Base-by-base conservation (phyloP, 2,329 filamentous ascomycete genomes). In the Teratosphaeria nubilosa region DNA sequence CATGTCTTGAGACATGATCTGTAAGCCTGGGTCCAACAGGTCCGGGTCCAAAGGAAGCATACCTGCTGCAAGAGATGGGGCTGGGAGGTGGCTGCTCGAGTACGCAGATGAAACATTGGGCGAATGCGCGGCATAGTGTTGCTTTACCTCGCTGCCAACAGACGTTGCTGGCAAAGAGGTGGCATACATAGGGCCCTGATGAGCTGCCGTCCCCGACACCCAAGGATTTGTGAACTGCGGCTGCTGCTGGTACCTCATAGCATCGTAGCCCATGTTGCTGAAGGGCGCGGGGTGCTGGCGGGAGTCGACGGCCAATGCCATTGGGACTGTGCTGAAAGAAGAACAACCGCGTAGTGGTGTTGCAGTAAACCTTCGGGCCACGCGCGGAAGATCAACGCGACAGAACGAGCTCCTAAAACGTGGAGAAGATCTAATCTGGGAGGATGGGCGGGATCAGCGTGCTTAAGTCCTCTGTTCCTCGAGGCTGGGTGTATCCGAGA, bases 241-340 rank as follows among this genome's bases (percentile, higher is more conserved):
- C 60, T 79, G 75, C 60, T 79, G 75, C 60, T 78, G 75, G 75
- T 89, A 90, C 66, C 88, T 85, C 80, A 91, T 85, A 73, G 84
- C 81, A 73, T 92, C 89, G 79, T 92, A 94, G 74, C 84, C 85
- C 78, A 95, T 81, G 72, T 82, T 83, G 82, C 77, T 87, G 89
- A 74, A 84, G 84, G 78, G 52, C 61, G 64, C 85, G 74, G 74
- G 88, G 77, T 79, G 89, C 77, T 92, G 90, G 75, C 91, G 88
- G 70, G 85, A 85, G 78, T 96, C 90, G 79, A 96, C 84, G 75
- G 91, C 89, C 90, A 96, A 95, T 78, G 90, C 94, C 91, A 96
- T 96, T 65, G 63, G 67, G 67, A 60, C 58, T 58, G 56, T 56
- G 45, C 52, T 51, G 56, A 55, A 55, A 37, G 55, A 51, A 30